Percentiles rank a stretch among this genome's conserved stretches.
These are phyloP conservation scores for Thalia dealbata DNA, from an alignment of 176 grass and related monocot species.

Conservation along the genomic window DNA sequence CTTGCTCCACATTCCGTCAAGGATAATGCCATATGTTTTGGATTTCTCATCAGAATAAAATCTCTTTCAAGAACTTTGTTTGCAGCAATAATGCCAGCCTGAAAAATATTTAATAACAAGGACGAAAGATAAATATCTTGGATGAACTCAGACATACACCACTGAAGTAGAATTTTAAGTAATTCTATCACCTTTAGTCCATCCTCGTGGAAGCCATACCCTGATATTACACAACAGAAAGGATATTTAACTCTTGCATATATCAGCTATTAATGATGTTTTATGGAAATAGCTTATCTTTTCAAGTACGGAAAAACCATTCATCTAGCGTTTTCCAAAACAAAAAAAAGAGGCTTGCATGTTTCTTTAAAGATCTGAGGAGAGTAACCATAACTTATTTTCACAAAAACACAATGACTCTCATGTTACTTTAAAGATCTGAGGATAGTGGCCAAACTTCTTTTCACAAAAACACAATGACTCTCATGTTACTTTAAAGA, in stretches of 20 bases:
- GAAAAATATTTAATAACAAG: neutral
- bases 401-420: no score
- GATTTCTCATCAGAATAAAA: slow-evolving; percentile 37
- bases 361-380: neutral
- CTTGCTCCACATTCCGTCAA: slow-evolving; percentile 54
- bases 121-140: neutral
- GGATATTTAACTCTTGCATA: neutral
- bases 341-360: neutral
- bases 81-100: slow-evolving; percentile 64
- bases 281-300: neutral
- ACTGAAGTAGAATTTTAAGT: neutral
- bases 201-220: slow-evolving; percentile 88
- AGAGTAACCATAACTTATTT: neutral
- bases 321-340: neutral
- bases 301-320: neutral
- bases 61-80: slow-evolving; percentile 36
- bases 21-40: slow-evolving; percentile 65
- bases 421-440: no score
- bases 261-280: neutral
- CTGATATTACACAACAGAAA: slow-evolving; percentile 19
- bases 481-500: no score
- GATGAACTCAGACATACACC: neutral
- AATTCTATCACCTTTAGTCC: slow-evolving; percentile 41
- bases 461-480: no score
- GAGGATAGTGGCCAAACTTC: no score